Conservation (phyloP, 176 grass and related monocot species). For the Neostapfia colusana region DNA sequence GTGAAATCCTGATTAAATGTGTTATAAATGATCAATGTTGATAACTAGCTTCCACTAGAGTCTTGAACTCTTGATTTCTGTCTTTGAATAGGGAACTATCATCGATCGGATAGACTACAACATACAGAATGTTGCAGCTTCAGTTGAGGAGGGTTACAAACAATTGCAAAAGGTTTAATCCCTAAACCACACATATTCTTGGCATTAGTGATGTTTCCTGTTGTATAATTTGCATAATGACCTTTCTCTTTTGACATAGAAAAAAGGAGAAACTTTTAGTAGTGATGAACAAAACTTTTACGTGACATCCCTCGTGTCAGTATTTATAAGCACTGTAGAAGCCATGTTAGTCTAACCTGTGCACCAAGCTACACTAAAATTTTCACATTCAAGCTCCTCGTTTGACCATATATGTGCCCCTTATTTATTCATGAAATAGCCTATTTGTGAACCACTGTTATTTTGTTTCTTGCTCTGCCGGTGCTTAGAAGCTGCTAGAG, state of each 20-base stretch:
- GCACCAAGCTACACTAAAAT: no score
- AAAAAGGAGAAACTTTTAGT: neutral
- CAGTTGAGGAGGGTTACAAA: slow-evolving; percentile 89
- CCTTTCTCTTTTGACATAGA: neutral
- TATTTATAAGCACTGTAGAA: neutral
- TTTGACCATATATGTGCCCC: no score
- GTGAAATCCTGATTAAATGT: slow-evolving; percentile 22
- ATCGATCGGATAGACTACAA: slow-evolving; percentile 93
- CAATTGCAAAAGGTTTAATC: slow-evolving; percentile 75
- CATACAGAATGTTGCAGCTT: slow-evolving; percentile 82
- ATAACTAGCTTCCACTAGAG: slow-evolving; percentile 9
- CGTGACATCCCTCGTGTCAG: neutral
- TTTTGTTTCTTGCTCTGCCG: no score
- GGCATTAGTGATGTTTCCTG: neutral
- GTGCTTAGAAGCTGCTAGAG: neutral
- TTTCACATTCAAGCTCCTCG: no score
- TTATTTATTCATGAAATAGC: no score
- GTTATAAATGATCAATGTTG: slow-evolving; percentile 17
- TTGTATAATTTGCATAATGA: neutral
- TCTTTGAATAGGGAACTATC: slow-evolving; percentile 76
- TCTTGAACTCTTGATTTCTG: slow-evolving; percentile 28
- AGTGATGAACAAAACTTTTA: neutral
- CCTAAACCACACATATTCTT: neutral
- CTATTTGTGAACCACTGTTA: no score
- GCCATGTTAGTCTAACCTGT: no score